Conservation (phyloP, 202 grass and related monocot species). For the Schoenoplectus tabernaemontani region DNA sequence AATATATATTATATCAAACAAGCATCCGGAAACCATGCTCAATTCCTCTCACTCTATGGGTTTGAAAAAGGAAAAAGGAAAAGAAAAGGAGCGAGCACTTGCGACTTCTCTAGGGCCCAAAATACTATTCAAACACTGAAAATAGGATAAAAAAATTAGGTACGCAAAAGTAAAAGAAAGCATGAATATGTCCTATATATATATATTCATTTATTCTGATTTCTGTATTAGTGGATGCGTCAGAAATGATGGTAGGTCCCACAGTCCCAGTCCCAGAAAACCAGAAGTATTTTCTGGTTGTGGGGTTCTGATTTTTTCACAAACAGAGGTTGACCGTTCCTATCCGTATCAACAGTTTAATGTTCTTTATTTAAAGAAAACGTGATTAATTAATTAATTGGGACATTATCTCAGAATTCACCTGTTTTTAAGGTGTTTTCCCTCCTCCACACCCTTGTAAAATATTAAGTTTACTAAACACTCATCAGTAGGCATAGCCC, state of each 20-base stretch:
- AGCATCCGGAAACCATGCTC: neutral
- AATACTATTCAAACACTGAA: neutral
- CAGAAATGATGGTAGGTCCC: neutral
- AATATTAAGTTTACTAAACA: too few species aligned
- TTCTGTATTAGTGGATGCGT: neutral
- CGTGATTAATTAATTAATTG: neutral
- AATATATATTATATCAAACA: too few species aligned
- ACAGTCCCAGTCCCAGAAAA: neutral
- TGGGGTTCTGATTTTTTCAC: neutral
- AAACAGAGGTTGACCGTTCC: neutral
- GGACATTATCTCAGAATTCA: neutral
- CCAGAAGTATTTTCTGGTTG: neutral
- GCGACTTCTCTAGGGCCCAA: neutral
- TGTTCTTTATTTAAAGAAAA: neutral
- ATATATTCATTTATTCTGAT: neutral
- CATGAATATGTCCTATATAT: neutral
- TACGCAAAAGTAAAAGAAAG: neutral
- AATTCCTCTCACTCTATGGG: neutral
- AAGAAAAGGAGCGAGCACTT: neutral
- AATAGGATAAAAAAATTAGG: neutral
- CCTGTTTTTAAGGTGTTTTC: too few species aligned
- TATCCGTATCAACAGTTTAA: neutral
- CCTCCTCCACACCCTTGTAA: too few species aligned
- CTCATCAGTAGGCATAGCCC: too few species aligned
- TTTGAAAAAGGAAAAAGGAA: neutral